phyloP scores from a whole-genome alignment of 306 rosid genomes.

The Nissolia schottii region DNA sequence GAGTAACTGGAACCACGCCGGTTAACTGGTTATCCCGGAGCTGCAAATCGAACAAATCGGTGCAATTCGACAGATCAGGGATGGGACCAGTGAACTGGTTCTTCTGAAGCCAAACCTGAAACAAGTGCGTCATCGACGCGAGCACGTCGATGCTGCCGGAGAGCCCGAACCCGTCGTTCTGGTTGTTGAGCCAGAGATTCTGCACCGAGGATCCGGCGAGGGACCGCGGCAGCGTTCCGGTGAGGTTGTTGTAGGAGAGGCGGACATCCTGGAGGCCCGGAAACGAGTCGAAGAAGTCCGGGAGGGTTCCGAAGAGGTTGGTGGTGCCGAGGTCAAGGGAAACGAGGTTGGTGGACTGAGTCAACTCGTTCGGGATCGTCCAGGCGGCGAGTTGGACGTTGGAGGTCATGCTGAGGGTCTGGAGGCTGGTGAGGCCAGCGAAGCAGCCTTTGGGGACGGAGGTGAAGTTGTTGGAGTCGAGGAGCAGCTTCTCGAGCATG shows the following conservation, averaged over 20 bases:
- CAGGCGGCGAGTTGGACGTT: constrained; percentile 38
- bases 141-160: constrained; percentile 51
- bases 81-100: constrained; percentile 60
- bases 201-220: constrained; percentile 46
- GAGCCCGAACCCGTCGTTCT: constrained; percentile 48
- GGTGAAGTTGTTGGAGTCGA: constrained; percentile 59
- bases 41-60: constrained; percentile 51
- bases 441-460: constrained; percentile 42
- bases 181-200: constrained; percentile 73
- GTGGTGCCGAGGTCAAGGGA: constrained; percentile 38
- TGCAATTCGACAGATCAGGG: constrained; percentile 56
- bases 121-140: constrained; percentile 43
- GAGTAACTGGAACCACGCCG: constrained; percentile 56
- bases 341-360: constrained; percentile 33
- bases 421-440: constrained; percentile 41
- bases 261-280: constrained; percentile 44
- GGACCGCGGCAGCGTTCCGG: constrained; percentile 51
- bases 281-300: constrained; percentile 50
- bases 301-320: constrained; percentile 41
- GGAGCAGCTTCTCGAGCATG: constrained; percentile 26
- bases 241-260: constrained; percentile 71
- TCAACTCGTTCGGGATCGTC: constrained; percentile 51
- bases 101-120: constrained; percentile 68
- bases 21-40: constrained; percentile 59
- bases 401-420: constrained; percentile 39